Percentiles rank a stretch among this genome's conserved stretches.
Conservation (phyloP, 768 basidiomycete genomes). For the Hortiboletus flavorubellus region DNA sequence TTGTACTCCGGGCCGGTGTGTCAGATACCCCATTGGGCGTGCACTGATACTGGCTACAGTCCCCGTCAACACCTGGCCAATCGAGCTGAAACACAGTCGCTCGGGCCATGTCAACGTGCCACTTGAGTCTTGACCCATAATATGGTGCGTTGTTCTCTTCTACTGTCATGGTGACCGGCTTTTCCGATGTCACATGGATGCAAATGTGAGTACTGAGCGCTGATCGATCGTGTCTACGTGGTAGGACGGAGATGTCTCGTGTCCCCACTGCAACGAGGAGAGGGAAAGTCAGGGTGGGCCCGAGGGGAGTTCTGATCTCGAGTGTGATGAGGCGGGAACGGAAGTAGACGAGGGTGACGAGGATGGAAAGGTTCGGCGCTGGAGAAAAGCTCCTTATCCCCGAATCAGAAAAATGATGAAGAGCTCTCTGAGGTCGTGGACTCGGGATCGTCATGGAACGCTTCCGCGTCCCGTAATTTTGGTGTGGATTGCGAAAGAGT, state of each 20-base stretch:
- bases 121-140: too few species aligned
- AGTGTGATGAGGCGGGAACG: conserved; percentile 31
- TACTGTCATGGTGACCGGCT: too few species aligned
- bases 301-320: conserved; percentile 23
- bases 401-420: conserved; percentile 25
- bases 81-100: too few species aligned
- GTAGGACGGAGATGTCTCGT: too few species aligned
- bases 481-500: conserved; percentile 55
- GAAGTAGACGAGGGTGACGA: conserved; percentile 27
- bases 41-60: too few species aligned
- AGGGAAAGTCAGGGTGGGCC: conserved; percentile 20
- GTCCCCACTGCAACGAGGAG: conserved; percentile 32
- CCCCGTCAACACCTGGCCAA: conserved; percentile 28
- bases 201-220: too few species aligned
- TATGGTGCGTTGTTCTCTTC: too few species aligned
- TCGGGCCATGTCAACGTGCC: conserved; percentile 9
- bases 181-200: too few species aligned
- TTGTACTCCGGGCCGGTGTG: conserved; percentile 44
- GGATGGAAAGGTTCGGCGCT: conserved; percentile 37
- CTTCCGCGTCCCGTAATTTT: conserved; percentile 45
- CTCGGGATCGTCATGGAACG: conserved; percentile 26
- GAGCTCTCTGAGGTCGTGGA: conserved; percentile 24
- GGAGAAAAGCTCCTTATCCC: conserved; percentile 48
- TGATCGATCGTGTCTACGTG: too few species aligned
- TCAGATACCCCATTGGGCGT: too few species aligned